Evolutionary conservation across 768 basidiomycete species (phyloP), one percentile per base, ranked within the genome.

Genomic region (Pleurotus djamor): DNA sequence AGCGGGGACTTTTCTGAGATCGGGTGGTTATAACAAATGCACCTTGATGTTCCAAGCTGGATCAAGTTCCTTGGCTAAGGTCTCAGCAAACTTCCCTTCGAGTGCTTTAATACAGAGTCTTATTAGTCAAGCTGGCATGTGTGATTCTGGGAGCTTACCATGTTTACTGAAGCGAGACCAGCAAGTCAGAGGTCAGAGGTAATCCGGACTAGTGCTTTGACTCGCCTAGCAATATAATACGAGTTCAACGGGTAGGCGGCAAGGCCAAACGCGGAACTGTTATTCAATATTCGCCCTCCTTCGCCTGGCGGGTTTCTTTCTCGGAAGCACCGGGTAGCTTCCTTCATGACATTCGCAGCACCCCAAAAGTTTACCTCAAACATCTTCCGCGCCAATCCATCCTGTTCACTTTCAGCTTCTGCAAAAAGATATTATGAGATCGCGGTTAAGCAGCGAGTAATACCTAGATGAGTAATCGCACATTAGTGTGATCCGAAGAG

Each of bases 361-460:
- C 76, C 76, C 74, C 74, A 77, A 59, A 77, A 78, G 48, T 67
- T 66, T 32, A 69, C 62, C 48, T 79, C 79, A 47, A 81, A 79
- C 62, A 73, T 16, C 32, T 64, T 63, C 28, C 73, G 67, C 10
- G 73, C 76, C 0, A 63, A 67, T 4, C 68, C 69, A 7, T 75
- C 73, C 4, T 65, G 64, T 59, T 71, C 69, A 14, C 66, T 71
- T 64, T 82, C 80, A 28, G 72, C 66, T 61, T 79, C 77, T 14
- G 66, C 67, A 14, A 73, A 52, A 32, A 28, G 21, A 28, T 28
- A 28, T 28, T 28, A 28, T 28, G 1, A 28, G 21, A 28, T 28
- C 21, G 21, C 21, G 21, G 21, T 28, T 28, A 28, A 28, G 21
- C 21, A 28, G 21, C 21, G 21, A 28, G 21, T 28, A 28, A 28